A percentile compares a stretch with the other conserved stretches of the same genome.
Evolutionary conservation across 495 filamentous ascomycete genomes (phyloP).

Genomic region (Penicillium mononematosum): DNA sequence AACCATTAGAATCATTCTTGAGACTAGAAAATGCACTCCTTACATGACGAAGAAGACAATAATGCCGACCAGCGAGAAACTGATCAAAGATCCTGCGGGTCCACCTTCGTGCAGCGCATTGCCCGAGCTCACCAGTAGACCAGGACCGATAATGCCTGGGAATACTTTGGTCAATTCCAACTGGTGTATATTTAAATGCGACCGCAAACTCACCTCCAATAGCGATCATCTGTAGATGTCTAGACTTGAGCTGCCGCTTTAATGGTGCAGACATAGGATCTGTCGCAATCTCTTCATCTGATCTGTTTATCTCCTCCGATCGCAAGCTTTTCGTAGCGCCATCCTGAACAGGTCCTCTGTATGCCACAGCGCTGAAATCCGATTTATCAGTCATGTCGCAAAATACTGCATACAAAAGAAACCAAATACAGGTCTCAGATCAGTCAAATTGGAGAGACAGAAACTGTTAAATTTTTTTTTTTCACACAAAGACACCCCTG

Average conservation of each 20-base stretch:
- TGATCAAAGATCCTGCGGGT: conserved; percentile 62
- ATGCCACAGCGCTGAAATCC: conserved; percentile 9
- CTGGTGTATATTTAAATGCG: background rate
- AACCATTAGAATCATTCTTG: conserved; percentile 2
- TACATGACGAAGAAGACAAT: conserved; percentile 64
- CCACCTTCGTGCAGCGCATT: conserved; percentile 60
- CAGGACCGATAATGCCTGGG: conserved; percentile 48
- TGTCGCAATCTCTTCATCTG: conserved; percentile 12
- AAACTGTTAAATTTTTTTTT: background rate
- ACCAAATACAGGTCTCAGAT: background rate
- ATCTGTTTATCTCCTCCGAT: conserved; percentile 1
- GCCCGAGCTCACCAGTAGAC: conserved; percentile 54
- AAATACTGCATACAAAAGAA: background rate
- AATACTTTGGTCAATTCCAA: background rate
- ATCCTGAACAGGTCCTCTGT: conserved; percentile 10
- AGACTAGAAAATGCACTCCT: background rate
- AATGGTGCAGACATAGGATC: conserved; percentile 33
- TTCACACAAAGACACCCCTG: background rate
- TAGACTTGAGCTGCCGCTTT: conserved; percentile 58
- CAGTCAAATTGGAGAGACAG: background rate
- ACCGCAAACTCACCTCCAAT: conserved; percentile 44
- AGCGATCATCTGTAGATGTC: conserved; percentile 71
- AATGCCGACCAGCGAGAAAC: conserved; percentile 59
- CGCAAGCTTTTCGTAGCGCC: conserved; percentile 4
- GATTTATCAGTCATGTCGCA: conserved; percentile 16